Evolutionary conservation across 164 flowering plant genomes (phyloP).

Genomic region (Dillenia turbinata): DNA sequence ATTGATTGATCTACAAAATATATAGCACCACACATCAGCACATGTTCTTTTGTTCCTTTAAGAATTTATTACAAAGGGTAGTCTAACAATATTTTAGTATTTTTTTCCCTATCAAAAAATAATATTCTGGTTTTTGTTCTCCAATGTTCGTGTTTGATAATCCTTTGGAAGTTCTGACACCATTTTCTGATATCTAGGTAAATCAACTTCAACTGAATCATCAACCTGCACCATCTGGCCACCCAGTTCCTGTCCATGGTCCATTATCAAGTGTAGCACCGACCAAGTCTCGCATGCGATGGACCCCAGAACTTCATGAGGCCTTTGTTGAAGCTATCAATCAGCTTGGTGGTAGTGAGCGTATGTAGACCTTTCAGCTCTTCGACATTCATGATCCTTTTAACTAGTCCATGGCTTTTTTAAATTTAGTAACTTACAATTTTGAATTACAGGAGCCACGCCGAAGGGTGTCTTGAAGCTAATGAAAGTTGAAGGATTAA

Average conservation of each 20-base stretch:
- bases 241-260: slow-evolving; percentile 11
- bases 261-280: slow-evolving; percentile 15
- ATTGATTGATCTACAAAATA: no score
- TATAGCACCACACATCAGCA: no score
- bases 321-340: slow-evolving; percentile 65
- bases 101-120: no score
- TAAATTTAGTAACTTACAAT: not conserved
- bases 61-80: no score
- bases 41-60: no score
- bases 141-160: no score
- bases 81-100: no score
- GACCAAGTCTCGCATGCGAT: slow-evolving; percentile 56
- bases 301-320: slow-evolving; percentile 79
- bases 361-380: slow-evolving; percentile 22
- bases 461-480: slow-evolving; percentile 70
- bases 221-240: slow-evolving; percentile 14
- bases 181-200: slow-evolving; percentile 10
- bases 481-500: slow-evolving; percentile 69
- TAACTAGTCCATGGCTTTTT: not conserved
- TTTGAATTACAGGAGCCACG: slow-evolving; percentile 52
- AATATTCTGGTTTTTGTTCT: no score
- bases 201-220: slow-evolving; percentile 19
- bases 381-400: not conserved
- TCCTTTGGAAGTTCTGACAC: slow-evolving; percentile 11
- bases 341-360: slow-evolving; percentile 69